These are phyloP conservation scores for Penicillium lividum DNA, from an alignment of 495 filamentous ascomycete genomes.

Conservation along the genomic window DNA sequence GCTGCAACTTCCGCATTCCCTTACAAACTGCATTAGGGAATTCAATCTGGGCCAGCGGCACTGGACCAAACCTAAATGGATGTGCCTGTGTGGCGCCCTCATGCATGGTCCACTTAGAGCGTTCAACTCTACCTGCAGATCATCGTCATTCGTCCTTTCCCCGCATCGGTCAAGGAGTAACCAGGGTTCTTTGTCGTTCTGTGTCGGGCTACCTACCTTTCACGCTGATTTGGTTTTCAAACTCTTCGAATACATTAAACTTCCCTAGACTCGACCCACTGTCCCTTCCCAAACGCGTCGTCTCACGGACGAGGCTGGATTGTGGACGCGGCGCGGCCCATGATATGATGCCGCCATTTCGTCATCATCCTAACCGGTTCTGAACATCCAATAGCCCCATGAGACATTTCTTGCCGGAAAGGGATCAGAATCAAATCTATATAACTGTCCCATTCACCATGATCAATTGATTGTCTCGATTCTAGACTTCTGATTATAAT, in stretches of 20 bases:
- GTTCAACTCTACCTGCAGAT: conserved; percentile 9
- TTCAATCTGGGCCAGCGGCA: not conserved
- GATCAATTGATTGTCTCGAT: not conserved
- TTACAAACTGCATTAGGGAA: not conserved
- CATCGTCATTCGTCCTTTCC: conserved; percentile 12
- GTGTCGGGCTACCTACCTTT: not conserved
- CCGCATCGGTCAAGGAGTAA: conserved; percentile 16
- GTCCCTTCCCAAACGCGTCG: conserved; percentile 3
- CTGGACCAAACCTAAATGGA: not conserved
- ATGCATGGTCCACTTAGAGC: not conserved
- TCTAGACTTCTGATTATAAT: not conserved
- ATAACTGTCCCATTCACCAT: conserved; percentile 3
- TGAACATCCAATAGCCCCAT: not conserved
- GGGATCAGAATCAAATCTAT: not conserved
- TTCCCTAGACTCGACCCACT: not conserved
- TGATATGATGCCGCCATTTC: conserved; percentile 9
- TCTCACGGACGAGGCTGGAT: not conserved
- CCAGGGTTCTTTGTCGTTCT: not conserved
- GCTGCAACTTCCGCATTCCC: not conserved
- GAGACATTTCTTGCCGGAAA: conserved; percentile 4
- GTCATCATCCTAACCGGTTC: conserved; percentile 5
- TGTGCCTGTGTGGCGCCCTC: not conserved
- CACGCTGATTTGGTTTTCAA: too few relatives aligned
- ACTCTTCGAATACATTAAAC: too few relatives aligned
- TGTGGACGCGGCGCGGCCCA: not conserved